Evolutionary conservation across 2,329 filamentous ascomycete species (phyloP).

Genomic region (Epichloe scottii): DNA sequence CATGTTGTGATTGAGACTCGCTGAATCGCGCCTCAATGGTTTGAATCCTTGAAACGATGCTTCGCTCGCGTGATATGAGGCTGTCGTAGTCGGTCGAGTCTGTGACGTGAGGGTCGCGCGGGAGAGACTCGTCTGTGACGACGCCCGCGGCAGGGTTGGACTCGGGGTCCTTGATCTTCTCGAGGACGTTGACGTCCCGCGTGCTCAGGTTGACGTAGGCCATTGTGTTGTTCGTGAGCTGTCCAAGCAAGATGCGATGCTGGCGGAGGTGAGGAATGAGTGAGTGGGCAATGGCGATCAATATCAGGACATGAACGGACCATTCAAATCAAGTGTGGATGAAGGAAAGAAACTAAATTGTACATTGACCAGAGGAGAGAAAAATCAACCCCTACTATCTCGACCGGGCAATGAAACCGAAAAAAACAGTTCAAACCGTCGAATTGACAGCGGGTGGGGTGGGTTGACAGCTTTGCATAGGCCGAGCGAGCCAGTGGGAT

Average conservation of each 20-base stretch:
- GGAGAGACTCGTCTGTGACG: slow-evolving; percentile 40
- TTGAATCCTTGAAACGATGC: slow-evolving; percentile 42
- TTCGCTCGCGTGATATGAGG: slow-evolving; percentile 37
- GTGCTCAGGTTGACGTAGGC: slow-evolving; percentile 36
- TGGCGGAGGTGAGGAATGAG: background rate
- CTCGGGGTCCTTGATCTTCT: slow-evolving; percentile 57
- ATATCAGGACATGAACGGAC: no score
- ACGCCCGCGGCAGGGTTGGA: slow-evolving; percentile 41
- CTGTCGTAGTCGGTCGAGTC: slow-evolving; percentile 37
- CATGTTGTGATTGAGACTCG: slow-evolving; percentile 24
- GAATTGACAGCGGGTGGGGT: no score
- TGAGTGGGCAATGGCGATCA: background rate
- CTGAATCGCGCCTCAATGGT: slow-evolving; percentile 40
- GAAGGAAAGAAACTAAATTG: no score
- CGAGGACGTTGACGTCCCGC: slow-evolving; percentile 49
- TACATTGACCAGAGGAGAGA: no score
- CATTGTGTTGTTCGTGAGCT: slow-evolving; percentile 20
- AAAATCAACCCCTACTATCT: no score
- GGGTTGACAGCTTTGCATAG: no score
- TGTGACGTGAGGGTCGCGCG: slow-evolving; percentile 44
- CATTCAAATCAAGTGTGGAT: no score
- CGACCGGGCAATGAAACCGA: no score
- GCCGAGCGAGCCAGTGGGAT: no score
- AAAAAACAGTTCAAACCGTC: no score
- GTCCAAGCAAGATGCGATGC: background rate